Evolutionary conservation across 2,329 filamentous ascomycete species (phyloP), one percentile per base, ranked within the genome.

Genomic region (Akanthomyces uredinophilus): DNA sequence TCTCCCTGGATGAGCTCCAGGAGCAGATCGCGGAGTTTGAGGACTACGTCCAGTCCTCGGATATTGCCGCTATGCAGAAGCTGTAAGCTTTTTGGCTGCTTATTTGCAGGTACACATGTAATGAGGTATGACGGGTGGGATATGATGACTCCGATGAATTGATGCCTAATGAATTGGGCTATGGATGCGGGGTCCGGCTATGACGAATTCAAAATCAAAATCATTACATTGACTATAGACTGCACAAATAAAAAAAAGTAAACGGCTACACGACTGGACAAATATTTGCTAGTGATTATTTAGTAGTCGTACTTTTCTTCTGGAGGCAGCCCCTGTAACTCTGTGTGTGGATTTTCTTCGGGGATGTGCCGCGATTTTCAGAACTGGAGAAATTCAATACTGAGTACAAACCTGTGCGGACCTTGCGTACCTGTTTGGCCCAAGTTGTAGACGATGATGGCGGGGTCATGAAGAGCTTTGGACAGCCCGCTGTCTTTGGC

Each of bases 1-100:
- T 99, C 75, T 93, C 91, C 69, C 77, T 91, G 68, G 86, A 89
- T 70, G 94, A 97, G 66, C 88, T 99, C 70, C 87, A 96, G 84
- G 87, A 91, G 75, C 73, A 90, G 82, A 96, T 98, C 72, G 66
- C 75, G 74, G 91, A 85, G 69, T 85, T 93, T 72, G 95, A 98
- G 83, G 95, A 99, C 77, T 89, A 91, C 78, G 92, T 99, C 74
- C 95, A 99, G 87, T 66, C 54, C 3, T 65, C 18, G 61, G 61
- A 53, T n/a, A 39, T 50, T 41, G 62, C 58, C 60, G 65, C 66
- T 56, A 68, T 67, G 64, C 64, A 65, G 64, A 67, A 67, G 66
- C 65, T 69, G 60, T 65, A 62, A 63, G 55, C 52, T 46, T 61
- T 52, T 47, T 49, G 1, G 7, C 18, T 35, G 14, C 41, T 54